phyloP scores from a whole-genome alignment of 2,329 filamentous ascomycete genomes.

The Phyllosticta citribraziliensis region DNA sequence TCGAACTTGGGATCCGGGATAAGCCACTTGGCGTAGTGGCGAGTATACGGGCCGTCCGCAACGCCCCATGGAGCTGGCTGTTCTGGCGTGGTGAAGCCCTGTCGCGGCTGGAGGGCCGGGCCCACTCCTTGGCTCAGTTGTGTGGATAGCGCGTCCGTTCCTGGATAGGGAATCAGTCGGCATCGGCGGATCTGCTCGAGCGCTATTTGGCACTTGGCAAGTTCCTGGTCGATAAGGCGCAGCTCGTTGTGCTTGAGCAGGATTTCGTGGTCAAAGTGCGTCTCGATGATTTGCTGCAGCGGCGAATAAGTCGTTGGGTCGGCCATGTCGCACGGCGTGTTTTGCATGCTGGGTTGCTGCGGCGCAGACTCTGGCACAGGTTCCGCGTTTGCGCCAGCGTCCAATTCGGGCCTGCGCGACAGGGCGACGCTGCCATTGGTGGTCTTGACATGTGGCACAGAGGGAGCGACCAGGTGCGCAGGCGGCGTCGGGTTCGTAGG shows the following conservation, averaged over 20 bases:
- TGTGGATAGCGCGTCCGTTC: slow-evolving; percentile 54
- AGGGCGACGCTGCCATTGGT: slow-evolving; percentile 7
- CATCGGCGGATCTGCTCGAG: slow-evolving; percentile 90
- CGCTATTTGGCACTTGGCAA: slow-evolving; percentile 89
- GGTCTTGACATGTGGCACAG: slow-evolving; percentile 14
- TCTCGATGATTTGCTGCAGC: slow-evolving; percentile 64
- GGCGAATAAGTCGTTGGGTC: slow-evolving; percentile 35
- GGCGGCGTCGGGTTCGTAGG: slow-evolving; percentile 6
- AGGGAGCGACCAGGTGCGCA: slow-evolving; percentile 3
- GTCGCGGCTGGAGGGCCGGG: slow-evolving; percentile 52
- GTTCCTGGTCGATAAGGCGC: slow-evolving; percentile 86
- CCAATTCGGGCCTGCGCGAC: not conserved
- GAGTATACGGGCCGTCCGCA: slow-evolving; percentile 81
- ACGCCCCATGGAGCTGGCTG: slow-evolving; percentile 87
- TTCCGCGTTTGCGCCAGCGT: slow-evolving; percentile 13
- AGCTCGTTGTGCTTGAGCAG: slow-evolving; percentile 90
- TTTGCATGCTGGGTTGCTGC: slow-evolving; percentile 19
- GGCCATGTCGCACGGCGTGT: slow-evolving; percentile 4
- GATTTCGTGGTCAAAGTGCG: slow-evolving; percentile 85
- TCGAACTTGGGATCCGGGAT: slow-evolving; percentile 84
- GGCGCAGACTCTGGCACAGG: slow-evolving; percentile 14
- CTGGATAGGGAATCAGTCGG: slow-evolving; percentile 82
- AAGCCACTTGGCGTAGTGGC: slow-evolving; percentile 93
- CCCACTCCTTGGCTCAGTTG: slow-evolving; percentile 68
- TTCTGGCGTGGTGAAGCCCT: slow-evolving; percentile 57